Evolutionary conservation across 2,329 filamentous ascomycete genomes (phyloP).

Genomic region (Byssoonygena ceratinophila): DNA sequence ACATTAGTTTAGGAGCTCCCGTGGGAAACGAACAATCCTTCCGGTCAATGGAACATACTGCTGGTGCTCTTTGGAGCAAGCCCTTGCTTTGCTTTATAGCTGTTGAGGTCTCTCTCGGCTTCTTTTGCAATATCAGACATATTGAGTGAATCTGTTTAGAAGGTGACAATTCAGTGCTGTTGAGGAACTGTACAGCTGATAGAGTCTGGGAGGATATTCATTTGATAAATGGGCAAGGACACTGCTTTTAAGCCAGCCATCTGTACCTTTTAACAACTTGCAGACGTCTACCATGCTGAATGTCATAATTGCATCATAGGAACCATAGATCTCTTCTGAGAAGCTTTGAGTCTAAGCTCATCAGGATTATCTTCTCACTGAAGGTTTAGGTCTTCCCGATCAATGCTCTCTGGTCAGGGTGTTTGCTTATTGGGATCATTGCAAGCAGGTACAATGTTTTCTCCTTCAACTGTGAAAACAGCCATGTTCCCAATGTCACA

Average conservation of each 20-base stretch:
- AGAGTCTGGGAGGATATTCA: too few relatives aligned
- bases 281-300: neutral
- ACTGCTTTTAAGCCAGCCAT: neutral
- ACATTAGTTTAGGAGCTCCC: neutral
- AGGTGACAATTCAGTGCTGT: too few relatives aligned
- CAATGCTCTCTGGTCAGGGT: too few relatives aligned
- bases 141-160: slow-evolving; percentile 2
- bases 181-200: too few relatives aligned
- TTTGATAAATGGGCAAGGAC: neutral
- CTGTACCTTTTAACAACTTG: neutral
- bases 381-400: neutral
- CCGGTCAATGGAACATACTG: slow-evolving; percentile 27
- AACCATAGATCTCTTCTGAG: neutral
- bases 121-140: slow-evolving; percentile 24
- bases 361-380: neutral
- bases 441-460: too few relatives aligned
- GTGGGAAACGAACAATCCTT: neutral
- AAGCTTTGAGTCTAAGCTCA: neutral
- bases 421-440: too few relatives aligned
- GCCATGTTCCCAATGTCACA: too few relatives aligned
- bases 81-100: slow-evolving; percentile 31
- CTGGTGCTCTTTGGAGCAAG: slow-evolving; percentile 32
- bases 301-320: slow-evolving; percentile 9
- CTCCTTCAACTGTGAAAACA: too few relatives aligned
- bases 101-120: slow-evolving; percentile 34